A percentile compares a stretch with the other conserved stretches of the same genome.
These are phyloP conservation scores for Trichoderma reesei DNA, from an alignment of 495 filamentous ascomycete genomes.

Conservation along the genomic window DNA sequence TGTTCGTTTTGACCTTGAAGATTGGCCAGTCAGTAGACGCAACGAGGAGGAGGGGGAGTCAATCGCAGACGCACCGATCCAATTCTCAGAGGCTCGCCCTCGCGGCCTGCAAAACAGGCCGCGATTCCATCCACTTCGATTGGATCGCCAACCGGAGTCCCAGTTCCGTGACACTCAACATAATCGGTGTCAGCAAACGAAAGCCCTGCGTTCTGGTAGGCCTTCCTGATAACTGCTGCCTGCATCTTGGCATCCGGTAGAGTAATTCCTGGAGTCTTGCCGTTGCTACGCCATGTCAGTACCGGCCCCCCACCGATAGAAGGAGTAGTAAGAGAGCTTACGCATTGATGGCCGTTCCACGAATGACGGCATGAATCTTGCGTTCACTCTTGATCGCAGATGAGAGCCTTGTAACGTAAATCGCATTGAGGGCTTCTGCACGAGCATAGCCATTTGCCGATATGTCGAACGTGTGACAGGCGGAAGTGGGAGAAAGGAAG, in stretches of 20 bases:
- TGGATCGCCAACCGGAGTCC: conserved; percentile 38
- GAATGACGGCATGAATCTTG: conserved; percentile 44
- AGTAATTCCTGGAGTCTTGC: conserved; percentile 34
- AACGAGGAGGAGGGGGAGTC: background rate
- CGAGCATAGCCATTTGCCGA: conserved; percentile 42
- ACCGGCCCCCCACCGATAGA: background rate
- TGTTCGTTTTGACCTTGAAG: conserved; percentile 35
- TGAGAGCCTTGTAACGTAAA: conserved; percentile 41
- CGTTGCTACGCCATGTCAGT: conserved; percentile 42
- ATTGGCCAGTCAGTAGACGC: conserved; percentile 8
- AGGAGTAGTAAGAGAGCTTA: conserved; percentile 7
- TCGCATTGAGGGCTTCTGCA: conserved; percentile 41
- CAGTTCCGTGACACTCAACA: conserved; percentile 18
- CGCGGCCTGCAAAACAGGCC: conserved; percentile 1
- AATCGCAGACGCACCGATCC: conserved; percentile 12
- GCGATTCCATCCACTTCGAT: conserved; percentile 36
- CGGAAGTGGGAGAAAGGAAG: conserved; percentile 32
- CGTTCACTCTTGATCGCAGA: conserved; percentile 33
- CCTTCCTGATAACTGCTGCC: conserved; percentile 30
- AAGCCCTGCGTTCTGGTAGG: conserved; percentile 33
- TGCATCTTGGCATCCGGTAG: conserved; percentile 38
- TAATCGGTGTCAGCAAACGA: conserved; percentile 11
- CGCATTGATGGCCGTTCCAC: conserved; percentile 37
- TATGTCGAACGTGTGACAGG: conserved; percentile 36
- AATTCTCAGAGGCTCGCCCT: conserved; percentile 11